Percentiles rank a stretch among this genome's conserved stretches.
phyloP scores from a whole-genome alignment of 1,284 basidiomycete genomes.

The Bjerkandera adusta region DNA sequence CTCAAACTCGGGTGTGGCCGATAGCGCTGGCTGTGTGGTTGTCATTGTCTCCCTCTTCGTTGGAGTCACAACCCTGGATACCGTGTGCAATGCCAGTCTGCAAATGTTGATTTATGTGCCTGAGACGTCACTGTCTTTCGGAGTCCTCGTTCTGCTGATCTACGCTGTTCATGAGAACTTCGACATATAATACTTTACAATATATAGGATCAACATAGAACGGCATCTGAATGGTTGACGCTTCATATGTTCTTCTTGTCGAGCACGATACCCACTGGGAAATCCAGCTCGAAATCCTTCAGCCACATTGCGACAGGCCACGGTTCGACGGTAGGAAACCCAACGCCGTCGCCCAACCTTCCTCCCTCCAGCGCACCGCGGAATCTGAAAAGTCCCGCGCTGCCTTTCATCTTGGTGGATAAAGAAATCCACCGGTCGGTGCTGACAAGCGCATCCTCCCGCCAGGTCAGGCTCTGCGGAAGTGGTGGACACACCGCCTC shows the following conservation, averaged over 20 bases:
- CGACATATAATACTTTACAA: neutral
- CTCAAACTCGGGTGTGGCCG: too few relatives aligned
- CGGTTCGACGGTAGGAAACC: slow-evolving; percentile 11
- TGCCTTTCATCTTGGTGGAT: slow-evolving; percentile 10
- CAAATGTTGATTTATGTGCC: neutral
- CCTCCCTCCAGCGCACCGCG: slow-evolving; percentile 13
- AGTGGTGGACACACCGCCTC: slow-evolving; percentile 9
- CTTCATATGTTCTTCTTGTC: slow-evolving; percentile 8
- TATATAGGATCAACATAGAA: neutral
- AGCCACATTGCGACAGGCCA: slow-evolving; percentile 14
- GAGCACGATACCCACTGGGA: slow-evolving; percentile 3
- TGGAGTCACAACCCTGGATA: neutral
- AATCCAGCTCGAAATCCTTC: slow-evolving; percentile 13
- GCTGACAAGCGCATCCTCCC: slow-evolving; percentile 9
- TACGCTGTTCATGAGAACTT: neutral
- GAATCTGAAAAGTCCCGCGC: slow-evolving; percentile 9
- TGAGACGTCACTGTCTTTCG: neutral
- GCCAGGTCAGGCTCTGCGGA: slow-evolving; percentile 14
- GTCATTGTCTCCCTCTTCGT: too few relatives aligned
- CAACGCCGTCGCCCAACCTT: slow-evolving; percentile 11
- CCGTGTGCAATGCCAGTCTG: neutral
- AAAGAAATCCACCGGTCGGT: slow-evolving; percentile 11
- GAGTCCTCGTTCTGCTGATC: neutral
- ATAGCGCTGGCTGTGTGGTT: too few relatives aligned
- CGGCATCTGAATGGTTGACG: neutral